phyloP scores from a whole-genome alignment of 257 asterid species.

The Solanum paucissectum region DNA sequence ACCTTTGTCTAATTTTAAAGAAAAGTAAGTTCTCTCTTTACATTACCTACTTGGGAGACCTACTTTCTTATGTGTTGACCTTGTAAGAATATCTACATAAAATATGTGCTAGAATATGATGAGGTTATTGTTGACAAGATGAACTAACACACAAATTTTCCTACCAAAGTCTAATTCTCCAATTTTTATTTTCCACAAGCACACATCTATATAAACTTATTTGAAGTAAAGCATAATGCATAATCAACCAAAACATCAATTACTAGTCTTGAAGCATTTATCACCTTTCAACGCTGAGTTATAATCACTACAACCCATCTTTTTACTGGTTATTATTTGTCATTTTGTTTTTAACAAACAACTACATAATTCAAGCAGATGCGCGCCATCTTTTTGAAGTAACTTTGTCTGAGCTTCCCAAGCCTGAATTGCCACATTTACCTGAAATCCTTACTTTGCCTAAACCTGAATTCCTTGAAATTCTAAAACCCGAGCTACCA shows the following conservation, averaged over 20 bases:
- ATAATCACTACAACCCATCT: not conserved
- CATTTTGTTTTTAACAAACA: not conserved
- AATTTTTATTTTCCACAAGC: not conserved
- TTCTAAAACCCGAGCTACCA: constrained; percentile 13
- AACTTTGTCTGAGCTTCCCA: not conserved
- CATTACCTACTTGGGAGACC: no score
- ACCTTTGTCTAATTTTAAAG: no score
- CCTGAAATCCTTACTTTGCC: not conserved
- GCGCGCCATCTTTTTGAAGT: not conserved
- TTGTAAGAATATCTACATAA: no score
- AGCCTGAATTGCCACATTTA: not conserved
- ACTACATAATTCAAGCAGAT: not conserved
- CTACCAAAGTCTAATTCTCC: not conserved
- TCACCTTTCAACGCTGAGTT: not conserved
- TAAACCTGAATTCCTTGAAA: constrained; percentile 1
- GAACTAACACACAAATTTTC: no score
- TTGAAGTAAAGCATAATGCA: not conserved
- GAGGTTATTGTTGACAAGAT: no score
- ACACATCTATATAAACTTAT: not conserved
- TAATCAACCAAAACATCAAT: not conserved
- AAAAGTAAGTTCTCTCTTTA: no score
- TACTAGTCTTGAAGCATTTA: not conserved
- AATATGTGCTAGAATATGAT: no score
- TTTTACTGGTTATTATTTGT: not conserved
- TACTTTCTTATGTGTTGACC: no score